Conservation (phyloP, 306 rosid genomes). For the Abrus precatorius region DNA sequence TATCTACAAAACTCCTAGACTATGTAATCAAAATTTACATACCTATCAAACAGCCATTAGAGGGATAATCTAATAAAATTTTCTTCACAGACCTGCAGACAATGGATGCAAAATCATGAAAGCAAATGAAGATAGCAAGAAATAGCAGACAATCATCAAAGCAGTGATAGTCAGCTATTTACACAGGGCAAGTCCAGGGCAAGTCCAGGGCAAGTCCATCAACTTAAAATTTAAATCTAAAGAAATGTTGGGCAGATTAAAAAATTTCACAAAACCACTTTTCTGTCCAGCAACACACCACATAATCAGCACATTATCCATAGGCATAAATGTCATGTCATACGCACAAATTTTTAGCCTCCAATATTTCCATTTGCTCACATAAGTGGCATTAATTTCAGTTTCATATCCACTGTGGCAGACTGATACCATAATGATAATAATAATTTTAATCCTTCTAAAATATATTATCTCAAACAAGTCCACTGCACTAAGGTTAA, state of each 20-base stretch:
- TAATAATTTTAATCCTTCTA: background rate
- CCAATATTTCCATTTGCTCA: conserved; percentile 31
- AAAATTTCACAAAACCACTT: background rate
- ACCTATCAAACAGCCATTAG: conserved; percentile 48
- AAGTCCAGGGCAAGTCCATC: conserved; percentile 38
- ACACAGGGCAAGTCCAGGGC: conserved; percentile 38
- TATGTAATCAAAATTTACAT: conserved; percentile 43
- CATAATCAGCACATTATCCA: conserved; percentile 5
- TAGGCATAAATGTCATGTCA: background rate
- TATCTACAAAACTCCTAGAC: conserved; percentile 23
- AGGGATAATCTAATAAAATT: conserved; percentile 43
- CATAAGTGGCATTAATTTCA: conserved; percentile 23
- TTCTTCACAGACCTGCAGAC: conserved; percentile 60
- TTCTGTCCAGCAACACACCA: conserved; percentile 23
- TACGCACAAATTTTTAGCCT: conserved; percentile 15
- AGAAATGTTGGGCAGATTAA: conserved; percentile 16
- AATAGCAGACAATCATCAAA: conserved; percentile 49
- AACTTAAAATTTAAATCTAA: conserved; percentile 35
- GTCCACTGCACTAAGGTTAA: conserved; percentile 24
- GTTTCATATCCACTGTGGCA: conserved; percentile 28
- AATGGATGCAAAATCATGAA: conserved; percentile 55
- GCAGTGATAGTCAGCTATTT: conserved; percentile 41
- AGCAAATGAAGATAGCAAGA: conserved; percentile 35
- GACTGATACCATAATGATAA: background rate
- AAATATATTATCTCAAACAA: conserved; percentile 7